Base-by-base conservation (phyloP, 75 land plant species). In the Pinus taeda region DNA sequence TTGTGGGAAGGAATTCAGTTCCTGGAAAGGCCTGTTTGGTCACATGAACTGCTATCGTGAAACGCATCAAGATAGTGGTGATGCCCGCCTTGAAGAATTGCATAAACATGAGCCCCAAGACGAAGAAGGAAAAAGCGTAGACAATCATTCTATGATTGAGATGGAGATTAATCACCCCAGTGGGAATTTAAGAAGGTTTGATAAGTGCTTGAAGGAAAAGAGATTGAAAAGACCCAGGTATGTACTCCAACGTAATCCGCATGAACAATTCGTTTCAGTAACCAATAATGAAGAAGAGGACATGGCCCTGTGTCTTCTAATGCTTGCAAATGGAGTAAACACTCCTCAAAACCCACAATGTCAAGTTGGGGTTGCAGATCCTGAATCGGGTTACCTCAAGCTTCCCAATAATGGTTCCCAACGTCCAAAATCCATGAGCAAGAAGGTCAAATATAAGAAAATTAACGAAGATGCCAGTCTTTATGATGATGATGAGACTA, bases 1-100 rank as follows among this genome's bases (percentile, higher is more conserved):
- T 73, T 90, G 92, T 58, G 87, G 85, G 1, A 85, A 83, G 57
- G 82, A 79, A 4, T 85, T 85, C 55, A 33, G 58, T 15, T 85
- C 86, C 4, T 83, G 85, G 87, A 85, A 85, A 59, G 82, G 82
- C 7, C 39, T 85, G 63, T 79, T 85, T 62, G 86, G 78, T 2
- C 87, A 85, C 79, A 85, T 79, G 86, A 75, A 82, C 65, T 85
- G 87, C 72, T 86, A 79, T 56, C 6, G 86, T 58, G 77, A 73
- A 81, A 6, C 79, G 9, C 53, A 45, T 45, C 53, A 45, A 45
- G 53, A 45, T 45, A 45, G 53, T 45, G 53, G 53, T 45, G 53
- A 45, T 45, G 8, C 1, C 53, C 53, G 8, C 0, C 8, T 45
- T 45, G 53, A 45, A 45, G 53, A 45, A 45, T 45, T 9, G 8